These are phyloP conservation scores for Obelidium mucronatum DNA, from an alignment of 192 early-diverging fungal species.

Conservation along the genomic window DNA sequence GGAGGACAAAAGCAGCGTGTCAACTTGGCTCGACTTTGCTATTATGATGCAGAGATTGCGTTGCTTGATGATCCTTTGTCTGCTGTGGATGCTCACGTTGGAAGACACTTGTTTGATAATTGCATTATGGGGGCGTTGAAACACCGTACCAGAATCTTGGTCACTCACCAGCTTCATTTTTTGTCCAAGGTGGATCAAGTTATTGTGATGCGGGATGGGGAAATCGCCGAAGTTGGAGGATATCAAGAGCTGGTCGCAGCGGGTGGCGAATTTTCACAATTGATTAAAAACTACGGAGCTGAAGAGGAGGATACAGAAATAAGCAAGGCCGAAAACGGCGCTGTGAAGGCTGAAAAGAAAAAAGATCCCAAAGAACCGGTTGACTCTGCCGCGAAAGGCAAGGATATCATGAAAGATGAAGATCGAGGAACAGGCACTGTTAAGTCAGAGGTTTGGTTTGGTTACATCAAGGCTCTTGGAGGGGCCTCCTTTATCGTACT, in stretches of 20 bases:
- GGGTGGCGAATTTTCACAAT: slow-evolving; percentile 25
- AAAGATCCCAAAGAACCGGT: neutral
- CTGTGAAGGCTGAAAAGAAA: neutral
- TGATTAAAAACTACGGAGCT: slow-evolving; percentile 27
- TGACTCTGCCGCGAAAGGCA: slow-evolving; percentile 21
- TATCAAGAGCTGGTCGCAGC: slow-evolving; percentile 60
- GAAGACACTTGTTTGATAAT: slow-evolving; percentile 71
- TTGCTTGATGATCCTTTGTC: slow-evolving; percentile 47
- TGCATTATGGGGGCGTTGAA: slow-evolving; percentile 70
- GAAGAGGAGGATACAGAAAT: slow-evolving; percentile 16
- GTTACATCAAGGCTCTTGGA: slow-evolving; percentile 58
- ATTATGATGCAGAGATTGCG: slow-evolving; percentile 58
- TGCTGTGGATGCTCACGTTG: slow-evolving; percentile 60
- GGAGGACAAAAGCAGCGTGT: slow-evolving; percentile 59
- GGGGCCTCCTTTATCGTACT: slow-evolving; percentile 39
- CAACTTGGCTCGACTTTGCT: slow-evolving; percentile 67
- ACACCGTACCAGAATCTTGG: slow-evolving; percentile 74
- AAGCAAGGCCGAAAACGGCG: neutral
- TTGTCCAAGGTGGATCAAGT: slow-evolving; percentile 71
- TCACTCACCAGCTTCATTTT: slow-evolving; percentile 73
- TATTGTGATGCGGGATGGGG: slow-evolving; percentile 67
- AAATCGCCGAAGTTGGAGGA: slow-evolving; percentile 63
- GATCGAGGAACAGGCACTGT: slow-evolving; percentile 77
- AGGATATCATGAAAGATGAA: slow-evolving; percentile 77
- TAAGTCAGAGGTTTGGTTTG: slow-evolving; percentile 67